A percentile compares a stretch with the other conserved stretches of the same genome.
Conservation (phyloP, 2,329 filamentous ascomycete genomes). For the Pochonia chlamydosporia region DNA sequence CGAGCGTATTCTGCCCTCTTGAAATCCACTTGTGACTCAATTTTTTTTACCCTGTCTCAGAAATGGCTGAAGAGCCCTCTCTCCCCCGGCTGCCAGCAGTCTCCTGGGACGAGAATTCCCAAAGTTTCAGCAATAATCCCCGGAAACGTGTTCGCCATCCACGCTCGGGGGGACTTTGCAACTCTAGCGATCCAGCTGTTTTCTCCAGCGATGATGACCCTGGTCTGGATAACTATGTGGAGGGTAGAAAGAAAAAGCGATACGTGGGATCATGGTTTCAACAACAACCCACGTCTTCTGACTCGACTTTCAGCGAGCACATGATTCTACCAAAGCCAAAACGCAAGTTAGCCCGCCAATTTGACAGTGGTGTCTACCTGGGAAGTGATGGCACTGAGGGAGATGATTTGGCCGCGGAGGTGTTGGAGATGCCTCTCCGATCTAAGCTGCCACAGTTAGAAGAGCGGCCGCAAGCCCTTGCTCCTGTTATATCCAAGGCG, state of each 20-base stretch:
- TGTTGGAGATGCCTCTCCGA: conserved; percentile 23
- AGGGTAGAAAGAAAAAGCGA: conserved; percentile 52
- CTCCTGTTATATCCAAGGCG: conserved; percentile 26
- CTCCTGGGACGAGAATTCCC: conserved; percentile 32
- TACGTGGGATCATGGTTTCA: conserved; percentile 65
- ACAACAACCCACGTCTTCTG: conserved; percentile 47
- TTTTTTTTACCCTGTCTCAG: too few species aligned
- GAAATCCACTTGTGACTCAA: too few species aligned
- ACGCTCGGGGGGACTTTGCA: conserved; percentile 30
- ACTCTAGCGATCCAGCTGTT: conserved; percentile 64
- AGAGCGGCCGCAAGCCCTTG: conserved; percentile 13
- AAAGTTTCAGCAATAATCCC: conserved; percentile 32
- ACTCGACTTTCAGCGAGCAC: conserved; percentile 39
- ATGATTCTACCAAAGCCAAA: conserved; percentile 34
- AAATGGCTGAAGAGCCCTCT: conserved; percentile 35
- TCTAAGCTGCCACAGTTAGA: conserved; percentile 33
- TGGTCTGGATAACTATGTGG: conserved; percentile 57
- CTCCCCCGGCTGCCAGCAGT: conserved; percentile 33
- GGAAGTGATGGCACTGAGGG: conserved; percentile 51
- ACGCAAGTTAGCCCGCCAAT: conserved; percentile 50
- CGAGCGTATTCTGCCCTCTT: too few species aligned
- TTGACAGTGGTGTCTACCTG: conserved; percentile 67
- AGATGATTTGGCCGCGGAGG: conserved; percentile 29
- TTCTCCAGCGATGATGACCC: conserved; percentile 71
- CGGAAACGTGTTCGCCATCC: conserved; percentile 32